These are phyloP conservation scores for Sequoiadendron giganteum DNA, from an alignment of 75 land plant species.

Conservation along the genomic window DNA sequence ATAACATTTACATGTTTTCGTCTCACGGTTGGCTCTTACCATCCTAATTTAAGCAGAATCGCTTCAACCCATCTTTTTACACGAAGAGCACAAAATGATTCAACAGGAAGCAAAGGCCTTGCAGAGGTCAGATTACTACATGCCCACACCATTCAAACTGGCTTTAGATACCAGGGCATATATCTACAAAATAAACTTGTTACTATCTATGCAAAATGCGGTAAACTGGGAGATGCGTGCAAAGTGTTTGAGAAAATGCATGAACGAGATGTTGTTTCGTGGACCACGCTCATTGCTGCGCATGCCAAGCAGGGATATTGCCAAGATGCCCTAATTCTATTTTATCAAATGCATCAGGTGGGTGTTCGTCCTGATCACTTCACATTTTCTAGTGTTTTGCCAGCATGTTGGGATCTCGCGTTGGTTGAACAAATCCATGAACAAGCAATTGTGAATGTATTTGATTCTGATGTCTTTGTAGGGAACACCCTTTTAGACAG, in stretches of 20 bases:
- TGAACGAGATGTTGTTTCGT: conserved; percentile 46
- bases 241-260: conserved; percentile 49
- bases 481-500: conserved; percentile 49
- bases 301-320: conserved; percentile 52
- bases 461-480: conserved; percentile 42
- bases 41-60: too few species aligned
- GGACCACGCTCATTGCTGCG: conserved; percentile 67
- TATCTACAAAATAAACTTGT: conserved; percentile 20
- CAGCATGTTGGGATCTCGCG: conserved; percentile 37
- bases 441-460: conserved; percentile 21
- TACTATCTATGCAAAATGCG: conserved; percentile 46
- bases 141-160: not conserved
- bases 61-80: too few species aligned
- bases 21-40: too few species aligned
- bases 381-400: conserved; percentile 50
- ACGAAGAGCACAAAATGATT: too few species aligned
- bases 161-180: not conserved
- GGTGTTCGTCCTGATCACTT: conserved; percentile 47
- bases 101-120: not conserved
- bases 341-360: conserved; percentile 29
- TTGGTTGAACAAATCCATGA: conserved; percentile 39
- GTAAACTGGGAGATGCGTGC: conserved; percentile 40
- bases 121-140: not conserved
- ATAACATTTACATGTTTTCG: too few species aligned
- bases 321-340: conserved; percentile 35